Conservation (phyloP, 768 basidiomycete genomes). For the Suillus americanus region DNA sequence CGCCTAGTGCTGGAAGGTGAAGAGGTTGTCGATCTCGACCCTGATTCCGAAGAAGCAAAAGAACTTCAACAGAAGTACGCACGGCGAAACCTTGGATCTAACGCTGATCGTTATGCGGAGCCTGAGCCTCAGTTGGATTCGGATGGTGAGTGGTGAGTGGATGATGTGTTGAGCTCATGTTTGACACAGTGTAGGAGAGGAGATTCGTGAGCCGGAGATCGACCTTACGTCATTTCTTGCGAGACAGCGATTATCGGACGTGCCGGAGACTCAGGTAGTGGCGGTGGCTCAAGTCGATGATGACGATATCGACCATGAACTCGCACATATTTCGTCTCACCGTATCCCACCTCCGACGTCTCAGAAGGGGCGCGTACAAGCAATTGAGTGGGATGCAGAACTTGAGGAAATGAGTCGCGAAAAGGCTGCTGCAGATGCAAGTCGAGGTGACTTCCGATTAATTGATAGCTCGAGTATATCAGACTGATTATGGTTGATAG, state of each 20-base stretch:
- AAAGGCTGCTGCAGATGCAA: slow-evolving; percentile 67
- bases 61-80: slow-evolving; percentile 54
- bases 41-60: slow-evolving; percentile 44
- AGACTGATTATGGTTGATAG: slow-evolving; percentile 30
- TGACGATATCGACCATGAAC: slow-evolving; percentile 52
- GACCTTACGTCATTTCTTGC: slow-evolving; percentile 63
- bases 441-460: slow-evolving; percentile 51
- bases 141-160: slow-evolving; percentile 49
- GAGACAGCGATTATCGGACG: slow-evolving; percentile 52
- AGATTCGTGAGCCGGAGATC: slow-evolving; percentile 66
- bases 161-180: background rate
- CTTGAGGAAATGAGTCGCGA: slow-evolving; percentile 68
- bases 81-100: slow-evolving; percentile 60
- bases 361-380: slow-evolving; percentile 63
- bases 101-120: slow-evolving; percentile 75
- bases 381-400: slow-evolving; percentile 69
- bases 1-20: slow-evolving; percentile 66
- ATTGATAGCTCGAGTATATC: background rate
- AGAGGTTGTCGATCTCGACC: slow-evolving; percentile 33
- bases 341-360: slow-evolving; percentile 22
- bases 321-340: slow-evolving; percentile 50
- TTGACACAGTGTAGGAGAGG: slow-evolving; percentile 48
- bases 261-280: slow-evolving; percentile 26
- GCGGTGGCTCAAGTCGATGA: slow-evolving; percentile 43
- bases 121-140: slow-evolving; percentile 67